Base-by-base conservation (phyloP, 176 grass and related monocot species). In the Avena eriantha region DNA sequence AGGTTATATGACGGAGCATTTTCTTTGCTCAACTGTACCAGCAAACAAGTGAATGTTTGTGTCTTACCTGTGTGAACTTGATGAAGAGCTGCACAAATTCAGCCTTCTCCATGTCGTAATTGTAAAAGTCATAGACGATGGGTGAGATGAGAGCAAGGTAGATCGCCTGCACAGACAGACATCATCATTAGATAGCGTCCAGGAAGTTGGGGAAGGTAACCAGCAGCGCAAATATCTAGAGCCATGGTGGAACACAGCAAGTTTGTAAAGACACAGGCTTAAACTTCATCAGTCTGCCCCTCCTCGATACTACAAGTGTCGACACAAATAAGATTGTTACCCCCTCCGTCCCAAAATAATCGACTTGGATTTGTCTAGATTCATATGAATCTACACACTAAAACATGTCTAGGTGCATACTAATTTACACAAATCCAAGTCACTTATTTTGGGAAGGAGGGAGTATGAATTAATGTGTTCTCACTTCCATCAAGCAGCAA, bases 71-170 rank as follows among this genome's bases (percentile, higher is more conserved):
- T 5, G 74, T 92, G 81, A 92, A 97, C 81, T 97, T 94, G 22
- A 70, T 83, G 63, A 97, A 97, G 78, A 94, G 84, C 73, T 91
- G 88, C 4, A 89, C 88, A 16, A 97, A 97, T 43, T 94, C 92
- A 9, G 81, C 61, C 81, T 82, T 97, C 81, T 97, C 95, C 56
- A 87, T 89, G 58, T 94, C 92, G 1, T 94, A 94, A 55, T 94
- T 97, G 73, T 94, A 97, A 86, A 97, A 97, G 73, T 97, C 95
- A 0, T 89, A 91, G 10, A 97, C 86, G 2, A 94, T 49, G 0
- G 90, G 95, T 0, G 95, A 91, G 57, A 97, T 86, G 55, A 94
- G 85, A 23, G 81, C 86, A 46, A 97, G 81, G 83, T 97, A 91
- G 15, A 87, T 2, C 17, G 82, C 18, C 95, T 97, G 86, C 54